These are phyloP conservation scores for Pyricularia sp. DNA, from an alignment of 2,329 filamentous ascomycete genomes.

Conservation along the genomic window DNA sequence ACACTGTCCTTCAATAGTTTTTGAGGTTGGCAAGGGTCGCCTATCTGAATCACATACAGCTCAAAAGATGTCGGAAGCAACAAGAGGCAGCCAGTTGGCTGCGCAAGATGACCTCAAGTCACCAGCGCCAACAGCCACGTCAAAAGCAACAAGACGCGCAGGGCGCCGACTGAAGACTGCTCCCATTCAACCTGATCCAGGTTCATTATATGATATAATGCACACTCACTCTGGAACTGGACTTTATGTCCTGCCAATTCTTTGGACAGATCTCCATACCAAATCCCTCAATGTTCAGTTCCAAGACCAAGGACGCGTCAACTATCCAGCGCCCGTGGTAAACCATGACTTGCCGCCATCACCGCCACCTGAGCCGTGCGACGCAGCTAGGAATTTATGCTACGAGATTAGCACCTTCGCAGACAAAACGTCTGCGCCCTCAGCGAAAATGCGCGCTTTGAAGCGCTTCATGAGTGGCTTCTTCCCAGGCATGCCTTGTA, in stretches of 20 bases:
- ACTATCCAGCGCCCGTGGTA: neutral
- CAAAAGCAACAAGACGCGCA: neutral
- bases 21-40: neutral
- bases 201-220: constrained; percentile 40
- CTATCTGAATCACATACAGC: neutral
- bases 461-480: constrained; percentile 30
- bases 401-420: constrained; percentile 24
- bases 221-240: constrained; percentile 31
- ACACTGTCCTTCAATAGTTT: neutral
- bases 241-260: constrained; percentile 39
- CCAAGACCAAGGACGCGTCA: neutral
- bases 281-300: neutral
- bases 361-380: constrained; percentile 20
- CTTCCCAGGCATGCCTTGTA: constrained; percentile 22
- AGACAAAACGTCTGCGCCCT: constrained; percentile 20
- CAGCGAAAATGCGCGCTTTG: constrained; percentile 26
- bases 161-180: constrained; percentile 10
- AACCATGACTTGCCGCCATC: constrained; percentile 2
- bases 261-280: constrained; percentile 41
- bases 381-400: constrained; percentile 27
- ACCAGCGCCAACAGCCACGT: neutral
- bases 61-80: neutral
- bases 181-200: constrained; percentile 27
- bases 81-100: neutral
- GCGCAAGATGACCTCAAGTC: neutral